Evolutionary conservation across 257 asterid genomes (phyloP).

Genomic region (Solanum bulbocastanum): DNA sequence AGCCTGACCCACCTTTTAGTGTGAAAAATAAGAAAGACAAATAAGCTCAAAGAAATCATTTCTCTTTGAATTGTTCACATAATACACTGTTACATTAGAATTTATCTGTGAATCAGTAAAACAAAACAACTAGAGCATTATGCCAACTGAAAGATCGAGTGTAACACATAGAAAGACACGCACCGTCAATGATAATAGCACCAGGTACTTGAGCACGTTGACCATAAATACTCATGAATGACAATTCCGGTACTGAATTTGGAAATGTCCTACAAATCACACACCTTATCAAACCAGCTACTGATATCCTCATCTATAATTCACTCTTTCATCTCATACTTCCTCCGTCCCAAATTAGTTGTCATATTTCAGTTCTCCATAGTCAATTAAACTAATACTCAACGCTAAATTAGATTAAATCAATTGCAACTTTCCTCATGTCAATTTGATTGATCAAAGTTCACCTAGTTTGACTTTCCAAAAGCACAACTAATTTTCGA

Average conservation of each 20-base stretch:
- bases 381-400: neutral
- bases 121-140: neutral
- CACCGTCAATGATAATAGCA: constrained; percentile 84
- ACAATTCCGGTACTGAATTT: constrained; percentile 59
- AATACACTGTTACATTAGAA: neutral
- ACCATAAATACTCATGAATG: constrained; percentile 78
- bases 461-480: neutral
- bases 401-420: neutral
- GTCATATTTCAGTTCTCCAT: neutral
- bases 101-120: neutral
- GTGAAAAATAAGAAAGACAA: constrained; percentile 3
- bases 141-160: neutral
- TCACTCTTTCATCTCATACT: neutral
- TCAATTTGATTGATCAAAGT: neutral
- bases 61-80: neutral
- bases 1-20: constrained; percentile 86
- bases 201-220: constrained; percentile 82
- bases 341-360: neutral
- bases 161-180: constrained; percentile 1
- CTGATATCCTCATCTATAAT: neutral
- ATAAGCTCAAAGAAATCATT: neutral
- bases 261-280: constrained; percentile 54
- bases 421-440: neutral
- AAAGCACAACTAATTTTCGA: neutral
- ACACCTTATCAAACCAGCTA: neutral